phyloP scores from a whole-genome alignment of 2,329 filamentous ascomycete species.

The Trichothecium roseum region DNA sequence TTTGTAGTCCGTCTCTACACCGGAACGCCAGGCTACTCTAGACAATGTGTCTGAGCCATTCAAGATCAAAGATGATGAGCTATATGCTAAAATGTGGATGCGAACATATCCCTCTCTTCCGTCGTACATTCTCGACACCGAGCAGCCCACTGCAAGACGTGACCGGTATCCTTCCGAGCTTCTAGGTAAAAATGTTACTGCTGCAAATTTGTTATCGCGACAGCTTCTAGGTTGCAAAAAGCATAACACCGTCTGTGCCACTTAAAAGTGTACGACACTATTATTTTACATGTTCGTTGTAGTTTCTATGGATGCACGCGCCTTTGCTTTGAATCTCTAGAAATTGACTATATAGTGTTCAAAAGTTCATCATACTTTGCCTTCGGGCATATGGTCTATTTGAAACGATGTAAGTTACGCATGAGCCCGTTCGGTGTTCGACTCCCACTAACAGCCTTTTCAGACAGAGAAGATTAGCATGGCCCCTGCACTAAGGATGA shows the following conservation, averaged over 20 bases:
- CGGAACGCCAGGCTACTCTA: slow-evolving; percentile 43
- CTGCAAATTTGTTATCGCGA: too few relatives aligned
- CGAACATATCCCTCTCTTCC: slow-evolving; percentile 65
- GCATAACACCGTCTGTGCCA: slow-evolving; percentile 1
- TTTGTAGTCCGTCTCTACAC: slow-evolving; percentile 55
- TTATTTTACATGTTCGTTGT: too few relatives aligned
- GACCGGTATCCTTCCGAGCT: slow-evolving; percentile 50
- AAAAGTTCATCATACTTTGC: too few relatives aligned
- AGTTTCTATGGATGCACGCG: too few relatives aligned
- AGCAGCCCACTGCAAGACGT: slow-evolving; percentile 54
- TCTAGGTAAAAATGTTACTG: slow-evolving; percentile 53
- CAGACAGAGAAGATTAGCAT: slow-evolving; percentile 70
- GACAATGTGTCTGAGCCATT: slow-evolving; percentile 29
- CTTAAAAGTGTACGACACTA: too few relatives aligned
- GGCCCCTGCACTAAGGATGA: slow-evolving; percentile 89
- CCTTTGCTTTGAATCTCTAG: too few relatives aligned
- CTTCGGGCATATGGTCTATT: slow-evolving; percentile 9
- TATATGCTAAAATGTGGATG: slow-evolving; percentile 65
- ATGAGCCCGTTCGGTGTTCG: slow-evolving; percentile 4
- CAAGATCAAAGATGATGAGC: slow-evolving; percentile 50
- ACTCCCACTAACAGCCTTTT: slow-evolving; percentile 3
- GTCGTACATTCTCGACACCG: slow-evolving; percentile 50
- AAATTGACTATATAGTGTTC: too few relatives aligned
- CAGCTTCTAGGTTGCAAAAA: too few relatives aligned
- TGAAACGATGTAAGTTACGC: slow-evolving; percentile 5